phyloP scores from a whole-genome alignment of 768 basidiomycete genomes.

The Naganishia vaughanmartiniae region DNA sequence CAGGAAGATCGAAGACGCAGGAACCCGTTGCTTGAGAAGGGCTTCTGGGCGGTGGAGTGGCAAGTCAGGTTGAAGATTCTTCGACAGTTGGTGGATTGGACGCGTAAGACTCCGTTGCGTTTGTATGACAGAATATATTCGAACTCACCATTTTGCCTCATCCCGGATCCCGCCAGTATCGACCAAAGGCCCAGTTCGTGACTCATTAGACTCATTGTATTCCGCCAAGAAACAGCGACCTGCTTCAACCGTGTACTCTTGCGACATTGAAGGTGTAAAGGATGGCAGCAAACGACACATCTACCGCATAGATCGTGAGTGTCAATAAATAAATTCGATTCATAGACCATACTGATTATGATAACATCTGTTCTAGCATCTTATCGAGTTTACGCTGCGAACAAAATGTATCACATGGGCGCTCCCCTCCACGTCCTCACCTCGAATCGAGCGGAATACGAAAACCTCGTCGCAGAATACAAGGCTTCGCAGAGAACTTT shows the following conservation, averaged over 20 bases:
- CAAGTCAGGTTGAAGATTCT: conserved; percentile 28
- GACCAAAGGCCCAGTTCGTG: conserved; percentile 19
- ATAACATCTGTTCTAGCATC: not conserved
- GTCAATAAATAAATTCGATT: not conserved
- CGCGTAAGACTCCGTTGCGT: conserved; percentile 18
- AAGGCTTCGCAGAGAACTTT: conserved; percentile 11
- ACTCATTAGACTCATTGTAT: conserved; percentile 10
- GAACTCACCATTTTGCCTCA: not conserved
- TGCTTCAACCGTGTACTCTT: conserved; percentile 1
- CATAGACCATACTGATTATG: not conserved
- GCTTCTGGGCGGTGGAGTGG: conserved; percentile 29
- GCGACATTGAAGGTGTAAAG: conserved; percentile 18
- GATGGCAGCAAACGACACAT: conserved; percentile 21
- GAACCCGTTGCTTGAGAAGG: conserved; percentile 22
- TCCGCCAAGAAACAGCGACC: conserved; percentile 11
- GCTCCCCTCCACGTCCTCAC: conserved; percentile 19
- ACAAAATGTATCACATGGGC: conserved; percentile 26
- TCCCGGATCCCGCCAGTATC: not conserved
- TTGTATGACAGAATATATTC: not conserved
- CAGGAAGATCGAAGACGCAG: conserved; percentile 21
- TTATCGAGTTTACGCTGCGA: conserved; percentile 25
- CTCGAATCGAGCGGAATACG: conserved; percentile 27
- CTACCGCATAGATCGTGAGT: conserved; percentile 27
- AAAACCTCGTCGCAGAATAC: conserved; percentile 31
- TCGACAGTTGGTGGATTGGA: conserved; percentile 33